Percentiles rank a stretch among this genome's conserved stretches.
Evolutionary conservation across 495 filamentous ascomycete genomes (phyloP).

Genomic region (Gamarada debralockiae): DNA sequence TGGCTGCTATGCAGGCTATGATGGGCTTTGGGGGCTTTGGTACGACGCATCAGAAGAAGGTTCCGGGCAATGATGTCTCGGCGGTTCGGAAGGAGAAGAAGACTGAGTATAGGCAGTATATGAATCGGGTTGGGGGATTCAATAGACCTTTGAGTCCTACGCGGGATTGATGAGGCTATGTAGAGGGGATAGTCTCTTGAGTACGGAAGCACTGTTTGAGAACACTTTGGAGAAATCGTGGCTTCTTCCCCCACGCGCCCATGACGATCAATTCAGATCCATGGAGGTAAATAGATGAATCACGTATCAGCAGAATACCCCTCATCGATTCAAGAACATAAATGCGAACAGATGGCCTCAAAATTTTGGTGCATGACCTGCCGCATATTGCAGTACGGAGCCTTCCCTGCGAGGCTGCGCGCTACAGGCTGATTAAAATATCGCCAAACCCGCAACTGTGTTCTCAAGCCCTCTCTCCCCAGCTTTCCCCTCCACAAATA

Average conservation of each 20-base stretch:
- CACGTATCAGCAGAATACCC: background rate
- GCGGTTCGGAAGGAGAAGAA: constrained; percentile 91
- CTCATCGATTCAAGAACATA: background rate
- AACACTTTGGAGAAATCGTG: too few relatives aligned
- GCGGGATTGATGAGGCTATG: constrained; percentile 24
- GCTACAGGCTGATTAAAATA: constrained; percentile 15
- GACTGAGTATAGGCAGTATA: constrained; percentile 95
- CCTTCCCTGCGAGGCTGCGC: constrained; percentile 19
- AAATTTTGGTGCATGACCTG: background rate
- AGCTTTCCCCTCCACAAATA: constrained; percentile 2
- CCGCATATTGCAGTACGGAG: background rate
- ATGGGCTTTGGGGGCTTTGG: constrained; percentile 89
- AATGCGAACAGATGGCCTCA: background rate
- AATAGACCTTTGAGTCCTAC: constrained; percentile 75
- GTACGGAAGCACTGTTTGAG: background rate
- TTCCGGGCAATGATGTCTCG: constrained; percentile 83
- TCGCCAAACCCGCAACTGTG: constrained; percentile 19
- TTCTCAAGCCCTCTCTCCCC: constrained; percentile 13
- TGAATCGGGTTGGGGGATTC: constrained; percentile 97
- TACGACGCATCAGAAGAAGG: constrained; percentile 85
- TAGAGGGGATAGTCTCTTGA: background rate
- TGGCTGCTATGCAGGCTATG: constrained; percentile 71
- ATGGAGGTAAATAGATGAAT: background rate
- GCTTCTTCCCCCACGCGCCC: too few relatives aligned
- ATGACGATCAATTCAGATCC: too few relatives aligned